These are phyloP conservation scores for Verbena officinalis DNA, from an alignment of 257 asterid genomes.

Conservation along the genomic window DNA sequence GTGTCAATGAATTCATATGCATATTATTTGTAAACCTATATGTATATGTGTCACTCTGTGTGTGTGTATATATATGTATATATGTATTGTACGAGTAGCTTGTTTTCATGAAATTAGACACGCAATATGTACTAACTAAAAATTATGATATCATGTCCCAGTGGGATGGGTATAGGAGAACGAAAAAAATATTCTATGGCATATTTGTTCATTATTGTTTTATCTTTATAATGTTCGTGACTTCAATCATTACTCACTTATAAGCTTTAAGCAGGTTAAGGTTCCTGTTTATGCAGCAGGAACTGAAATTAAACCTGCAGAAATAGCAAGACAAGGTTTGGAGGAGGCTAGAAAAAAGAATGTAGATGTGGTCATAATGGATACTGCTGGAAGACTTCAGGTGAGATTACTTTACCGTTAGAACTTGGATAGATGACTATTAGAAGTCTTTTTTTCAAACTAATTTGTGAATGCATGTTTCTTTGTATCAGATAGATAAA, in stretches of 20 bases:
- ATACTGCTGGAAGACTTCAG: conserved; percentile 99
- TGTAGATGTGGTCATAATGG: conserved; percentile 95
- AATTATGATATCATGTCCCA: no score
- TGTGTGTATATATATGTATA: no score
- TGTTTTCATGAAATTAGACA: no score
- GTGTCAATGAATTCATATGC: no score
- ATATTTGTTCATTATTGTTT: neutral
- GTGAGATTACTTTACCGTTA: conserved; percentile 43
- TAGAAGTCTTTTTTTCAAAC: conserved; percentile 6
- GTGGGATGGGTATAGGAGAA: no score
- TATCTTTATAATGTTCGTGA: conserved; percentile 17
- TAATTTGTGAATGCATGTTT: conserved; percentile 14
- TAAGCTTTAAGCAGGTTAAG: conserved; percentile 69
- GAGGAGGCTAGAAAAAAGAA: conserved; percentile 80
- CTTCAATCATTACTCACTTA: conserved; percentile 35
- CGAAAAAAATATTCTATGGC: no score
- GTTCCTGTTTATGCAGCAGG: conserved; percentile 96
- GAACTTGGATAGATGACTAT: conserved; percentile 15
- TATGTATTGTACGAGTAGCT: no score
- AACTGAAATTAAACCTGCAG: conserved; percentile 86
- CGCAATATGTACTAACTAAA: no score
- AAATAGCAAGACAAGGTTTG: conserved; percentile 89
- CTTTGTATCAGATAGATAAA: conserved; percentile 76
- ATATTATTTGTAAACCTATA: no score
- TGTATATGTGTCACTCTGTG: no score